Evolutionary conservation across 1,284 basidiomycete species (phyloP), one percentile per base, ranked within the genome.

Genomic region (Apiotrichum akiyoshidainum): DNA sequence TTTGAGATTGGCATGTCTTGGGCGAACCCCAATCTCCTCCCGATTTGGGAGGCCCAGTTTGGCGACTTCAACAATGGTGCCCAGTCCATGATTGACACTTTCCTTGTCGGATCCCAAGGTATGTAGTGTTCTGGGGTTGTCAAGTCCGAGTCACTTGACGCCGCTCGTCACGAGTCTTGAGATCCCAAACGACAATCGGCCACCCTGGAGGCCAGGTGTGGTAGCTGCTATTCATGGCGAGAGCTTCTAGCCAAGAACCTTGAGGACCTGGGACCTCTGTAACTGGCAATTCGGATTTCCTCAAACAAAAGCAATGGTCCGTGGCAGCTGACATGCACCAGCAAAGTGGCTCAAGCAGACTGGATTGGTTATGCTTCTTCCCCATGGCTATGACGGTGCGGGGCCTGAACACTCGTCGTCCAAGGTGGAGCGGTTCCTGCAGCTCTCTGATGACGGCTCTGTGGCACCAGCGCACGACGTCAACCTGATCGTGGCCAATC

Each of bases 301-400:
- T 16, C 40, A 5, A 19, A 35, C 10, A n/a, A 45, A 7, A 31
- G 26, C 26, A 31, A 31, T 31, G 3, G n/a, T 31, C 26, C 26
- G 26, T 7, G 26, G 26, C 44, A 16, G 39, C 49, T 52, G 51
- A 54, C 53, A 62, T 41, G 63, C 35, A 19, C 5, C 48, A 92
- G 90, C 89, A 5, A 96, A 96, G 80, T 96, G 92, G 92, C 78
- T 92, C 58, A 92, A 87, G 73, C 90, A 95, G 78, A 93, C 90
- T 63, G 92, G 89, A 0, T 83, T 95, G 41, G 87, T 92, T 5
- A 79, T 96, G 67, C 84, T 91, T 59, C 81, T 96, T 8, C 90
- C 90, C 19, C 90, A 93, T 65, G 90, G 89, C 7, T 82, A 89
- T 16, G 91, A 94, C 67, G 91, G 92, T 31, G 90, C 90, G 16